phyloP scores from a whole-genome alignment of 371 early-diverging fungal species.

The Entomophthora muscae region DNA sequence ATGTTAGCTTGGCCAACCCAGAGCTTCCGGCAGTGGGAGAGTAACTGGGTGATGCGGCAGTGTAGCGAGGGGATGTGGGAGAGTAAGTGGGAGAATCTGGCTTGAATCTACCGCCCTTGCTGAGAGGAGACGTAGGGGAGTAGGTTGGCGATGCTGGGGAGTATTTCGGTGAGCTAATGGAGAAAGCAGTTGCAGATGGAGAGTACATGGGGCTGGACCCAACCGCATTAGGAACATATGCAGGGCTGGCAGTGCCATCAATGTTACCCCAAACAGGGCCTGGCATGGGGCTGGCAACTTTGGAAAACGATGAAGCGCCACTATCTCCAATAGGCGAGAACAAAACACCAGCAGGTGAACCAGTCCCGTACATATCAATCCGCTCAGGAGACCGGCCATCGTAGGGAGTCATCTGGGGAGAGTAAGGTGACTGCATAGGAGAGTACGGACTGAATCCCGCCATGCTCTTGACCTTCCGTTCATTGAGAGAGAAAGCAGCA shows the following conservation, averaged over 20 bases:
- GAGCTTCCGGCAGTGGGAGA: conserved; percentile 22
- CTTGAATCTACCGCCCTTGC: conserved; percentile 17
- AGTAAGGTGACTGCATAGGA: conserved; percentile 13
- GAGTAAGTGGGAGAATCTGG: conserved; percentile 46
- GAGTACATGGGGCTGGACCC: conserved; percentile 43
- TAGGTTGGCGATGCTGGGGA: conserved; percentile 57
- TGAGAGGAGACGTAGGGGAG: conserved; percentile 54
- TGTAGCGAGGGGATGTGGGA: conserved; percentile 71
- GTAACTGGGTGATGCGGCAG: conserved; percentile 50
- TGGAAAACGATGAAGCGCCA: conserved; percentile 9
- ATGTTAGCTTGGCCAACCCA: conserved; percentile 32
- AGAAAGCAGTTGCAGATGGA: conserved; percentile 64
- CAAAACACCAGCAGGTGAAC: conserved; percentile 18
- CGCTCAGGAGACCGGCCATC: conserved; percentile 32
- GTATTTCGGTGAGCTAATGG: conserved; percentile 53
- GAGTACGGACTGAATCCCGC: no score
- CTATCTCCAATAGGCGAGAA: conserved; percentile 9
- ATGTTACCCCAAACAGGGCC: conserved; percentile 12
- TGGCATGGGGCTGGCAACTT: background rate
- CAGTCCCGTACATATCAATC: conserved; percentile 16
- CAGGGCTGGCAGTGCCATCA: conserved; percentile 21
- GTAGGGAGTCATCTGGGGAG: conserved; percentile 34
- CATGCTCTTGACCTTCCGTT: conserved; percentile 13
- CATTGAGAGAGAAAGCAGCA: conserved; percentile 25
- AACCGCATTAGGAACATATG: background rate